Base-by-base conservation (phyloP, 345 rosid genomes). In the Eucalyptus pauciflora region DNA sequence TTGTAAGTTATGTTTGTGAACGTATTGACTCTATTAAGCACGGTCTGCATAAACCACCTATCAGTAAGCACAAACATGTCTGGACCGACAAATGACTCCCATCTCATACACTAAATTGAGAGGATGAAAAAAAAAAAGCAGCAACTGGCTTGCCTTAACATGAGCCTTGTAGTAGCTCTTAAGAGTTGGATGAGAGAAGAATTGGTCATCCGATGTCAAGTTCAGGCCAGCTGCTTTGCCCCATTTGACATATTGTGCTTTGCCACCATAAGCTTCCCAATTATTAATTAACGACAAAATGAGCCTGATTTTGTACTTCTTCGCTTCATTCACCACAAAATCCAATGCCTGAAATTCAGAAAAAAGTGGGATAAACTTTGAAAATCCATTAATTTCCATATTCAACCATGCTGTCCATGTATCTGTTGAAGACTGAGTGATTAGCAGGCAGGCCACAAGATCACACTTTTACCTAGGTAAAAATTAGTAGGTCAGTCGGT, bases 241-340 rank as follows among this genome's bases (percentile, higher is more conserved):
- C 99, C 99, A 98, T 92, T 96, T 97, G 33, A 96, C 97, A 86
- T 98, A 98, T 87, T 96, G 99, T 87, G 97, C 88, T 92, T 98
- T 98, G 45, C 99, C 99, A 7, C 99, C 99, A 86, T 94, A 96
- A 49, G 94, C 99, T n/a, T 95, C 95, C 99, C 99, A 98, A 91
- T 98, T 98, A 94, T 98, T 98, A 49, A 91, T 90, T 52, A 97
- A 86, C 13, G 99, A 94, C 88, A 98, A 83, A 91, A 98, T 96
- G 79, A 98, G 98, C 92, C 99, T 95, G 92, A 98, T 98, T 92
- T 95, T 97, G 93, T 94, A 95, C 92, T 95, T 95, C 90, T 91
- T 94, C 86, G 99, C 98, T 92, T 97, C 99, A 89, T 95, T 96
- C 86, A 97, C 94, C 91, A 96, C 99, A 87, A 98, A 98, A 95